Percentiles rank a stretch among this genome's conserved stretches.
phyloP scores from a whole-genome alignment of 805 yeast species.

The Nakazawaea ambrosiae region DNA sequence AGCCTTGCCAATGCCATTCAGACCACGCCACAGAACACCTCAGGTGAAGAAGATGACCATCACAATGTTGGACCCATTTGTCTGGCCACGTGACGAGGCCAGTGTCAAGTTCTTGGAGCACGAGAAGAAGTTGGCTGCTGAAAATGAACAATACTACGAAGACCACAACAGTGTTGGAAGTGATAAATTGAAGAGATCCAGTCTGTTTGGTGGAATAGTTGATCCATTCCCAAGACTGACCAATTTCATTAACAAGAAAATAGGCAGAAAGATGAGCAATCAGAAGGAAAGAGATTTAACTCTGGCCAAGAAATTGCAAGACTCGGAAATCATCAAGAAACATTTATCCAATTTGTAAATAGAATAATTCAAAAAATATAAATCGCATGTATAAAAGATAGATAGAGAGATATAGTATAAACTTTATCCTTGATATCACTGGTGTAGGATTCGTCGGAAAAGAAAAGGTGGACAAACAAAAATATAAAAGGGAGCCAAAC shows the following conservation, averaged over 20 bases:
- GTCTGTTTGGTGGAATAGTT: slow-evolving; percentile 67
- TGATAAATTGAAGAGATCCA: slow-evolving; percentile 58
- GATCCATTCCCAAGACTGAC: slow-evolving; percentile 48
- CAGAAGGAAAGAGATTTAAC: slow-evolving; percentile 29
- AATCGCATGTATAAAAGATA: neutral
- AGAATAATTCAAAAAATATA: neutral
- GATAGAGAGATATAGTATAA: too few species aligned
- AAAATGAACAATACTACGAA: slow-evolving; percentile 44
- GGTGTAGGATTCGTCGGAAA: too few species aligned
- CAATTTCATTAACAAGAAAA: slow-evolving; percentile 53
- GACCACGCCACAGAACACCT: slow-evolving; percentile 68
- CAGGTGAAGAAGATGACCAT: slow-evolving; percentile 95
- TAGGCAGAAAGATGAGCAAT: slow-evolving; percentile 40
- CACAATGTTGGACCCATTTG: slow-evolving; percentile 91
- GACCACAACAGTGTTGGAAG: slow-evolving; percentile 54
- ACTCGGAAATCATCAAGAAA: slow-evolving; percentile 30
- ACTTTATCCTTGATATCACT: too few species aligned
- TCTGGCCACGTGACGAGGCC: slow-evolving; percentile 73
- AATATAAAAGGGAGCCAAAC: too few species aligned
- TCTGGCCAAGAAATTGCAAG: slow-evolving; percentile 18
- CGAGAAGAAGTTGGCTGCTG: slow-evolving; percentile 29
- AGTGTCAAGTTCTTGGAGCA: slow-evolving; percentile 23
- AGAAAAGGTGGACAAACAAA: too few species aligned
- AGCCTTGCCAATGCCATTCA: slow-evolving; percentile 40
- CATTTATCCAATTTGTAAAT: slow-evolving; percentile 20